phyloP scores from a whole-genome alignment of 1,284 basidiomycete genomes.

The Pseudozyma tsukubaensis region DNA sequence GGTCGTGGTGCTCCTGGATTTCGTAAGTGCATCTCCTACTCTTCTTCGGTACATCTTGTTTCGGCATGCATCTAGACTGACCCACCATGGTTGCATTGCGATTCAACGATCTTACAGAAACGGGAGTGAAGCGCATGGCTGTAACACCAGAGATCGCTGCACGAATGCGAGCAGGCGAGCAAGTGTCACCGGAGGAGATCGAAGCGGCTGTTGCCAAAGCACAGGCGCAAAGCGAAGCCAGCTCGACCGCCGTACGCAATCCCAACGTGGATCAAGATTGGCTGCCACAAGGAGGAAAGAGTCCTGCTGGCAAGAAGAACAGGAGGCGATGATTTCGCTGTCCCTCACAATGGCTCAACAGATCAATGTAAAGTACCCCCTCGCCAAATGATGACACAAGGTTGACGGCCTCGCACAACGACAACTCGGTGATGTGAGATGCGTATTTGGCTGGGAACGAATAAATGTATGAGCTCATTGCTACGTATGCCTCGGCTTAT shows the following conservation, averaged over 20 bases:
- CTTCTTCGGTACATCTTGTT: neutral
- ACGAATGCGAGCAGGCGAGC: constrained; percentile 61
- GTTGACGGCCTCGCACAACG: too few relatives aligned
- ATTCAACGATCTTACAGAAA: constrained; percentile 32
- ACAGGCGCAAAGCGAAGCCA: constrained; percentile 27
- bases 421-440: too few relatives aligned
- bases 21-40: constrained; percentile 28
- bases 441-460: too few relatives aligned
- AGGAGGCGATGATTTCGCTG: constrained; percentile 20
- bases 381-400: too few relatives aligned
- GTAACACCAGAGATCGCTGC: constrained; percentile 63
- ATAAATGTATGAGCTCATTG: too few relatives aligned
- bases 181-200: constrained; percentile 61
- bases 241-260: constrained; percentile 40
- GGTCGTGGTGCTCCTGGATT: constrained; percentile 65
- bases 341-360: neutral
- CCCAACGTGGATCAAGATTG: constrained; percentile 50
- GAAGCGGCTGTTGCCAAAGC: constrained; percentile 48
- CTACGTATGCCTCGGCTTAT: constrained; percentile 47
- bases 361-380: neutral
- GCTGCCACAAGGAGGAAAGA: constrained; percentile 40
- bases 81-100: neutral
- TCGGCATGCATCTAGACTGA: too few relatives aligned
- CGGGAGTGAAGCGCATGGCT: constrained; percentile 57
- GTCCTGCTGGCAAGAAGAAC: constrained; percentile 41